Evolutionary conservation across 2,329 filamentous ascomycete species (phyloP).

Genomic region (Fonsecaea multimorphosa): DNA sequence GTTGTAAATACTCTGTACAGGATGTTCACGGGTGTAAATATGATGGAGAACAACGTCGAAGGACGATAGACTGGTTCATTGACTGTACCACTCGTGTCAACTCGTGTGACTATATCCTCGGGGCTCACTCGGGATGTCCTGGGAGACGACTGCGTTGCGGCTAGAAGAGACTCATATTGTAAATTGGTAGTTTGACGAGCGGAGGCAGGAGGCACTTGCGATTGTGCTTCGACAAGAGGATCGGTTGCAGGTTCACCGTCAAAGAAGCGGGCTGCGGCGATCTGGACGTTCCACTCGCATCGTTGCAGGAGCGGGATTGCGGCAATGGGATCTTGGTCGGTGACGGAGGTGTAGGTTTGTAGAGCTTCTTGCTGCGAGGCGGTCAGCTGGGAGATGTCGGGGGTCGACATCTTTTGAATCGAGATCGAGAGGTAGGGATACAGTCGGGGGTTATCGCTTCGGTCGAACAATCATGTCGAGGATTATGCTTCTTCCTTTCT

Average conservation of each 20-base stretch:
- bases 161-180: slow-evolving; percentile 63
- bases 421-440: slow-evolving; percentile 15
- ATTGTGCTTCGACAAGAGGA: slow-evolving; percentile 75
- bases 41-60: slow-evolving; percentile 75
- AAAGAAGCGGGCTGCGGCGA: slow-evolving; percentile 96
- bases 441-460: slow-evolving; percentile 16
- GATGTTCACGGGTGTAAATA: slow-evolving; percentile 81
- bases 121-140: slow-evolving; percentile 22
- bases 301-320: slow-evolving; percentile 80
- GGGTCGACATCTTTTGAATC: slow-evolving; percentile 52
- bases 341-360: slow-evolving; percentile 86
- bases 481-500: slow-evolving; percentile 12
- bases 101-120: slow-evolving; percentile 53
- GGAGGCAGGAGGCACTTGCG: slow-evolving; percentile 67
- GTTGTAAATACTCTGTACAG: slow-evolving; percentile 72
- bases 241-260: slow-evolving; percentile 85
- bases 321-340: slow-evolving; percentile 76
- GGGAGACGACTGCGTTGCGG: slow-evolving; percentile 44
- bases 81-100: slow-evolving; percentile 73
- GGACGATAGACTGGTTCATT: slow-evolving; percentile 70
- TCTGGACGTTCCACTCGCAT: slow-evolving; percentile 98
- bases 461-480: slow-evolving; percentile 20
- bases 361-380: slow-evolving; percentile 80
- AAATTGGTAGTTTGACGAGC: slow-evolving; percentile 75
- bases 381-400: slow-evolving; percentile 70